Evolutionary conservation across 1,284 basidiomycete genomes (phyloP), one percentile per base, ranked within the genome.

Genomic region (Cryptococcus sp.): DNA sequence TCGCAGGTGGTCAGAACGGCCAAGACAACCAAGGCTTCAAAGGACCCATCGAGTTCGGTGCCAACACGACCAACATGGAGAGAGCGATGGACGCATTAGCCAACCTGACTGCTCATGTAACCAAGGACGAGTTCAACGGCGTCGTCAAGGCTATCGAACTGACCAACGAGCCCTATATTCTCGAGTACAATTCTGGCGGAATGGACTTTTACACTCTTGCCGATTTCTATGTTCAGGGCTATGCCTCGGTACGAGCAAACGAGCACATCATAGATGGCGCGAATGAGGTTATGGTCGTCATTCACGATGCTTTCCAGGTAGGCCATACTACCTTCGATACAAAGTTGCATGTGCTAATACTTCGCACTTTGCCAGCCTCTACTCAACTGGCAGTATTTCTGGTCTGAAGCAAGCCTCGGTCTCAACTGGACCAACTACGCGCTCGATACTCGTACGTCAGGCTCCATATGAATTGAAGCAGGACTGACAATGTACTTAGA

Each of bases 91-190:
- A 64, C 23, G 71, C 71, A 17, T 45, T 75, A 27, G 59, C 54
- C 39, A 65, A 71, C 8, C 82, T 92, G 57, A 84, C 83, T 2
- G 35, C 49, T 17, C 66, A 60, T 27, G 69, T 70, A 17, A 73
- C 71, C 3, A 48, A 63, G 38, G 62, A 64, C 5, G 60, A 67
- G 41, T 75, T 66, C 48, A 56, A 61, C 13, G 73, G 71, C 1
- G 69, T 76, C 23, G 71, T 74, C 47, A 73, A 73, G 40, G 65
- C 68, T 10, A 90, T 92, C 61, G 88, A 87, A 40, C 60, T 75
- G 42, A 67, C 69, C 39, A 75, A 75, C 42, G 73, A 75, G 52
- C 66, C 70, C 19, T 67, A 67, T 42, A 69, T 68, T 52, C 61
- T 62, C 27, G 66, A 64, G 41, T 70, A 70, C 53, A 64, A 50